Percentiles rank a stretch among this genome's conserved stretches.
Conservation (phyloP, 495 filamentous ascomycete species). For the Talaromyces borbonicus region DNA sequence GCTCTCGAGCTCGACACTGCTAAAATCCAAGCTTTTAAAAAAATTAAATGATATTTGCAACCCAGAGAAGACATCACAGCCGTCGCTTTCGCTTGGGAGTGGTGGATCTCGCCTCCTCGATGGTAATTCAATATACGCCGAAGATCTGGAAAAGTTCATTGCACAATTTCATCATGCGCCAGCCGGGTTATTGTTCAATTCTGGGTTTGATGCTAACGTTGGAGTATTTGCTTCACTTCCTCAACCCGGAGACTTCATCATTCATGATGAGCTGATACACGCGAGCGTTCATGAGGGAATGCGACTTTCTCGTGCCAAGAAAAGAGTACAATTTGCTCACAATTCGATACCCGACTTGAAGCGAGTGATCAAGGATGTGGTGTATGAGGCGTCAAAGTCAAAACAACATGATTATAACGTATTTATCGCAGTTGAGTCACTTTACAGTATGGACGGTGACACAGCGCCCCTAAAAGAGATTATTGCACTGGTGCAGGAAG, state of each 20-base stretch:
- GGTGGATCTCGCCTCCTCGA: slow-evolving; percentile 37
- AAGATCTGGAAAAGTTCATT: slow-evolving; percentile 53
- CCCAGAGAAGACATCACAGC: not conserved
- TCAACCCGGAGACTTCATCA: slow-evolving; percentile 55
- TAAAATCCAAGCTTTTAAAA: slow-evolving; percentile 20
- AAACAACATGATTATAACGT: slow-evolving; percentile 29
- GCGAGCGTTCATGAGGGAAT: slow-evolving; percentile 74
- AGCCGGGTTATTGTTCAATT: slow-evolving; percentile 62
- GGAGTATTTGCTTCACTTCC: slow-evolving; percentile 59
- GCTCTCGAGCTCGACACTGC: slow-evolving; percentile 25
- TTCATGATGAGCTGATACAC: slow-evolving; percentile 69
- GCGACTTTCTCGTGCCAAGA: slow-evolving; percentile 48
- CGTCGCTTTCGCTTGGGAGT: not conserved
- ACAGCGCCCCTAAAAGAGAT: slow-evolving; percentile 53
- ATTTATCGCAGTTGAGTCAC: slow-evolving; percentile 60
- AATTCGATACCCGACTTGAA: slow-evolving; percentile 41
- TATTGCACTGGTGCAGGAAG: slow-evolving; percentile 42
- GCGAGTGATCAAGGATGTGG: slow-evolving; percentile 22
- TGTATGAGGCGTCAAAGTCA: not conserved
- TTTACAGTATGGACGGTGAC: slow-evolving; percentile 88
- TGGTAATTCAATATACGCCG: slow-evolving; percentile 58
- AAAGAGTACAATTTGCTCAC: slow-evolving; percentile 47
- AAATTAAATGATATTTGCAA: slow-evolving; percentile 17
- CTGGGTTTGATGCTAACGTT: slow-evolving; percentile 68
- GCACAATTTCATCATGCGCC: slow-evolving; percentile 57